phyloP scores from a whole-genome alignment of 1,284 basidiomycete species.

The Irpex sp. region DNA sequence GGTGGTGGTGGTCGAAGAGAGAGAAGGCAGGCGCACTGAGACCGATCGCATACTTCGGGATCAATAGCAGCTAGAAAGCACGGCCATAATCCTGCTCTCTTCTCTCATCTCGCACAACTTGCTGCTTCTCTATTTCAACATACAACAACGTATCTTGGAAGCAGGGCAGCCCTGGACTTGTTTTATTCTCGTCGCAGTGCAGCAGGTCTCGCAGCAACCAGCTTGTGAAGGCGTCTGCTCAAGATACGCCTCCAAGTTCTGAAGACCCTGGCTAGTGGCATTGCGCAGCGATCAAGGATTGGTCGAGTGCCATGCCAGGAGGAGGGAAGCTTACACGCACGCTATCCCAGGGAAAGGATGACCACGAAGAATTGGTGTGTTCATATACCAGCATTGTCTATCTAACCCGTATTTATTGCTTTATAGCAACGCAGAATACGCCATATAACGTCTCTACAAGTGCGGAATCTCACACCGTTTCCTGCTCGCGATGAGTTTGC shows the following conservation, averaged over 20 bases:
- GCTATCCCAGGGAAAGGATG: neutral
- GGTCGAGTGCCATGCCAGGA: neutral
- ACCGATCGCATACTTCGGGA: neutral
- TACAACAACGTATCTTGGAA: neutral
- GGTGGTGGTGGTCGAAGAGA: neutral
- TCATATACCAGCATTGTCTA: too few relatives aligned
- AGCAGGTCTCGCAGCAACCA: neutral
- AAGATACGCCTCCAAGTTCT: neutral
- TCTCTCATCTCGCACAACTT: neutral
- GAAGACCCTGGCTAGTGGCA: neutral
- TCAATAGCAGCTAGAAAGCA: neutral
- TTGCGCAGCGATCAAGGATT: neutral
- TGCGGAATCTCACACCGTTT: slow-evolving; percentile 79
- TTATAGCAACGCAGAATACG: slow-evolving; percentile 62
- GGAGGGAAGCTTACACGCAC: neutral
- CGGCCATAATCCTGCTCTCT: neutral
- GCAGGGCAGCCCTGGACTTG: neutral
- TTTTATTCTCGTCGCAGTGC: neutral
- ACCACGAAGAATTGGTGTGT: neutral
- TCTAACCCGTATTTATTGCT: neutral
- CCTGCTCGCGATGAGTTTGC: slow-evolving; percentile 74
- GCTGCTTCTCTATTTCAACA: neutral
- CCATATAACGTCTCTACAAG: slow-evolving; percentile 70
- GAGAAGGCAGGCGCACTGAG: neutral
- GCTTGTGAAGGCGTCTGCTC: neutral